phyloP scores from a whole-genome alignment of 805 yeast genomes.

The Ogataea siamensis region DNA sequence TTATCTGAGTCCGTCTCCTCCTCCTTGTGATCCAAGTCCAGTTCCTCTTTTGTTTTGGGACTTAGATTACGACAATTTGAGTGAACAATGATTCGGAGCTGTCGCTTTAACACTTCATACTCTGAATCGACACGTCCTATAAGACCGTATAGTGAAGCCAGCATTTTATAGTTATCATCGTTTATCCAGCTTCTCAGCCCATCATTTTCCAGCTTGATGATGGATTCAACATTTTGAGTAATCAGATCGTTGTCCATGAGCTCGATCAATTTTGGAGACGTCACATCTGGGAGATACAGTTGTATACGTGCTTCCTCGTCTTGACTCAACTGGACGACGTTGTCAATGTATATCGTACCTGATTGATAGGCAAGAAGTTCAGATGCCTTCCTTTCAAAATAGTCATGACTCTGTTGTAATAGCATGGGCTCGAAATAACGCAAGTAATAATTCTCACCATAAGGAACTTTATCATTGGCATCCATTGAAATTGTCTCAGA shows the following conservation, averaged over 20 bases:
- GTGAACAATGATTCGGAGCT: slow-evolving; percentile 46
- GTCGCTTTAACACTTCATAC: slow-evolving; percentile 46
- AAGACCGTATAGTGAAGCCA: slow-evolving; percentile 48
- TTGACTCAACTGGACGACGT: slow-evolving; percentile 49
- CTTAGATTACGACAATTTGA: slow-evolving; percentile 44
- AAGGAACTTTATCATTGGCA: slow-evolving; percentile 22
- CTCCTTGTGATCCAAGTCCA: slow-evolving; percentile 19
- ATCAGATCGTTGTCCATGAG: slow-evolving; percentile 61
- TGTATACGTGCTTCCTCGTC: slow-evolving; percentile 61
- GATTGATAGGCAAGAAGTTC: slow-evolving; percentile 42
- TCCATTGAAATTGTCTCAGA: slow-evolving; percentile 35
- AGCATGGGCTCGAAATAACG: slow-evolving; percentile 66
- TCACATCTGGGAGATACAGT: slow-evolving; percentile 51
- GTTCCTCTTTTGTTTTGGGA: slow-evolving; percentile 25
- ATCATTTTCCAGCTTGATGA: slow-evolving; percentile 49
- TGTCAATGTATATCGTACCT: slow-evolving; percentile 56
- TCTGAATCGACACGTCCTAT: slow-evolving; percentile 53
- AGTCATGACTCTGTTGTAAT: slow-evolving; percentile 51
- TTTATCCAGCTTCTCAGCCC: slow-evolving; percentile 60
- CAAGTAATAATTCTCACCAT: slow-evolving; percentile 60
- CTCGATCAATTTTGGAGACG: slow-evolving; percentile 52
- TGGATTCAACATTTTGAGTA: slow-evolving; percentile 51
- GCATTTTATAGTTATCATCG: slow-evolving; percentile 42
- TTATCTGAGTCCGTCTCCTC: slow-evolving; percentile 19
- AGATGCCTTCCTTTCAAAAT: slow-evolving; percentile 47